Evolutionary conservation across 2,329 filamentous ascomycete species (phyloP).

Genomic region (Zymoseptoria tritici): DNA sequence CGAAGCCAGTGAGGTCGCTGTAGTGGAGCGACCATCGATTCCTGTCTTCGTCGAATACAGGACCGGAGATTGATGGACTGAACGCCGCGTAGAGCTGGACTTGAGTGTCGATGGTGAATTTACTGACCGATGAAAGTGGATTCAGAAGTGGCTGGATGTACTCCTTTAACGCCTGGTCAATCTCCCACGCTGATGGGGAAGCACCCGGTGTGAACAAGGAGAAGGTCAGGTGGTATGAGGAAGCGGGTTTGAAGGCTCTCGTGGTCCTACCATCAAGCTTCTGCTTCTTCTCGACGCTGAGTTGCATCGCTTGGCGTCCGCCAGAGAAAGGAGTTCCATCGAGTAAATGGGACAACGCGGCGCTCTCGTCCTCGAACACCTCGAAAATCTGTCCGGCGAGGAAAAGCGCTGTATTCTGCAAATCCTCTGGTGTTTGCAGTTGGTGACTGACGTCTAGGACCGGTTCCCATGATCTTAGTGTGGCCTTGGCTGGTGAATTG

Average conservation of each 20-base stretch:
- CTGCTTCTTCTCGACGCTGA: slow-evolving; percentile 19
- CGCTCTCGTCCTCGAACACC: slow-evolving; percentile 81
- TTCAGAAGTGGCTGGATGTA: slow-evolving; percentile 77
- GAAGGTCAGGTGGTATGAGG: slow-evolving; percentile 92
- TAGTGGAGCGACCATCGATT: slow-evolving; percentile 65
- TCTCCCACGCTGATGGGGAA: slow-evolving; percentile 80
- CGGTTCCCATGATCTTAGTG: slow-evolving; percentile 61
- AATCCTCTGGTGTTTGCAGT: slow-evolving; percentile 59
- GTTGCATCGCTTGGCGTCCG: slow-evolving; percentile 23
- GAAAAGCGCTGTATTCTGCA: slow-evolving; percentile 62
- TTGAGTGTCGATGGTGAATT: slow-evolving; percentile 93
- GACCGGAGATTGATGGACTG: slow-evolving; percentile 53
- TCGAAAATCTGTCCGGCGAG: slow-evolving; percentile 70
- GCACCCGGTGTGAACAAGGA: slow-evolving; percentile 81
- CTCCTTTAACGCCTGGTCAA: slow-evolving; percentile 69
- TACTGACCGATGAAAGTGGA: slow-evolving; percentile 74
- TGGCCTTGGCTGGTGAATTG: slow-evolving; percentile 45
- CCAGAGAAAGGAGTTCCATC: slow-evolving; percentile 23
- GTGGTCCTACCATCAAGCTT: slow-evolving; percentile 63
- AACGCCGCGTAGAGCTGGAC: slow-evolving; percentile 82
- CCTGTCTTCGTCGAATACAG: slow-evolving; percentile 46
- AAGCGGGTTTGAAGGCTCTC: slow-evolving; percentile 80
- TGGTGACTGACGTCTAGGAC: slow-evolving; percentile 70
- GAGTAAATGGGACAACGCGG: slow-evolving; percentile 52
- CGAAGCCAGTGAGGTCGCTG: slow-evolving; percentile 85